Conservation (phyloP, 2,329 filamentous ascomycete genomes). For the Verticillium dahliae region DNA sequence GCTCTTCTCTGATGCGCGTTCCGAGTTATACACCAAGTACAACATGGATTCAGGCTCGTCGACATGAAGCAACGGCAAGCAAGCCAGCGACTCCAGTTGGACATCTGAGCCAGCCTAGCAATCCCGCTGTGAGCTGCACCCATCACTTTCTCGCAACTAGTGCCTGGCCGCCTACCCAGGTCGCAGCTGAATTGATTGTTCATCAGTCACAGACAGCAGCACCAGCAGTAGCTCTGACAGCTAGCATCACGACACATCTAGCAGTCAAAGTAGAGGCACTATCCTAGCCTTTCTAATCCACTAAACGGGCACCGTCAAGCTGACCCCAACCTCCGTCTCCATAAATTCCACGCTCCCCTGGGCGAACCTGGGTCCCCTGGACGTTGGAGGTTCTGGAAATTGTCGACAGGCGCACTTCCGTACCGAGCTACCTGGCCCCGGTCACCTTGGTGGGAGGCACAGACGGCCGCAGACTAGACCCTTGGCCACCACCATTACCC, state of each 20-base stretch:
- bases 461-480: neutral
- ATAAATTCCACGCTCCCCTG: neutral
- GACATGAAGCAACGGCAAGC: neutral
- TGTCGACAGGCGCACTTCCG: neutral
- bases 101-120: neutral
- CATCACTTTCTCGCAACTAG: neutral
- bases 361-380: neutral
- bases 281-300: neutral
- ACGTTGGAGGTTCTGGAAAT: constrained; percentile 1
- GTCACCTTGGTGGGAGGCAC: neutral
- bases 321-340: neutral
- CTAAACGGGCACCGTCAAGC: neutral
- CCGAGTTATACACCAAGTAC: neutral
- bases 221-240: neutral
- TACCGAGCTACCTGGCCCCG: neutral
- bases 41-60: neutral
- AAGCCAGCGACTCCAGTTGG: neutral
- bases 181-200: too few species aligned
- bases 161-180: neutral
- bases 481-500: neutral
- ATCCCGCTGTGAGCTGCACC: neutral
- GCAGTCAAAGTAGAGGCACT: neutral
- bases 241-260: neutral
- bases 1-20: neutral
- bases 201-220: too few species aligned